Conservation (phyloP, 2,329 filamentous ascomycete genomes). For the Cladophialophora immunda region DNA sequence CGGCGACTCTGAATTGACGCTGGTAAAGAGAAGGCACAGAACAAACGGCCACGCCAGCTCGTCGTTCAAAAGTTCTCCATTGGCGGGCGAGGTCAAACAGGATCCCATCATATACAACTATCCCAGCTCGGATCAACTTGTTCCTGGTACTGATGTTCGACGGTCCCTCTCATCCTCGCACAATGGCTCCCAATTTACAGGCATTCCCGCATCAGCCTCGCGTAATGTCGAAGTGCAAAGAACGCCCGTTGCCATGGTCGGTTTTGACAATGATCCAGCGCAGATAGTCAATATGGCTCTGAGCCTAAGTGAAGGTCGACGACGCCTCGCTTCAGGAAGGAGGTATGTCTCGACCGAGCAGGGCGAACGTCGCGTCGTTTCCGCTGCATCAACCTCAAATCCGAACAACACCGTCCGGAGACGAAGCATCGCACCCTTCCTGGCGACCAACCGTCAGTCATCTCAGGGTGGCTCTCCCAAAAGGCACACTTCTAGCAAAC, state of each 20-base stretch:
- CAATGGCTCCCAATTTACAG: conserved; percentile 18
- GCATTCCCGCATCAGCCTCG: conserved; percentile 21
- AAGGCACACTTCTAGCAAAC: conserved; percentile 41
- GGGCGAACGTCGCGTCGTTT: conserved; percentile 35
- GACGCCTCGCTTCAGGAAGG: conserved; percentile 65
- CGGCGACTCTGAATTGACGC: conserved; percentile 46
- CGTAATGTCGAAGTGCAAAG: conserved; percentile 17
- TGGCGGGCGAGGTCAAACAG: conserved; percentile 42
- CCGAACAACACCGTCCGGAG: conserved; percentile 27
- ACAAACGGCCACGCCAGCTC: conserved; percentile 48
- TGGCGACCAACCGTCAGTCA: conserved; percentile 30
- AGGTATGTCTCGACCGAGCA: conserved; percentile 49
- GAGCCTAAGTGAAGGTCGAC: conserved; percentile 82
- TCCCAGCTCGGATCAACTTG: conserved; percentile 16
- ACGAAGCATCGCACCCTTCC: conserved; percentile 33
- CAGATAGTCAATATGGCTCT: conserved; percentile 94
- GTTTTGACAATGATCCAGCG: conserved; percentile 76
- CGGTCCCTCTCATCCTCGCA: conserved; percentile 29
- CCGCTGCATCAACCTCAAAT: conserved; percentile 27
- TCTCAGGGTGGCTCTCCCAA: conserved; percentile 36
- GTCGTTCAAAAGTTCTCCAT: conserved; percentile 45
- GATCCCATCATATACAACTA: conserved; percentile 32
- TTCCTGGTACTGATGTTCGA: conserved; percentile 25
- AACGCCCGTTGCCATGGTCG: conserved; percentile 36
- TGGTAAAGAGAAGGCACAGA: conserved; percentile 49